Conservation (phyloP, 306 rosid genomes). For the Luffa aegyptiaca region DNA sequence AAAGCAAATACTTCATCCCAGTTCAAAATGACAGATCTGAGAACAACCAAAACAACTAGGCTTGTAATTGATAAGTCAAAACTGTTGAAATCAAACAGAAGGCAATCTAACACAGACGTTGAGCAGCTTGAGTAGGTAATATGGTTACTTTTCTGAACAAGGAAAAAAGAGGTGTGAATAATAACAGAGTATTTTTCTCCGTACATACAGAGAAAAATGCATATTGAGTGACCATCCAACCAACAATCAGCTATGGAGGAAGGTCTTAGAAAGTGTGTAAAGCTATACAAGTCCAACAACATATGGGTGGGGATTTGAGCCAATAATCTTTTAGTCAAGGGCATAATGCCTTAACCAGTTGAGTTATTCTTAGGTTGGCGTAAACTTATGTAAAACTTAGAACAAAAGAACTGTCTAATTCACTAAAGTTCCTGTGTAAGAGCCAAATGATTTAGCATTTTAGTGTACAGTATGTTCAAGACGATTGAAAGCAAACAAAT, state of each 20-base stretch:
- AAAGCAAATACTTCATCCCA: not conserved
- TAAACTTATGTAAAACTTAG: not conserved
- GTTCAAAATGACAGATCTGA: not conserved
- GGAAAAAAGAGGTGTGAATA: not conserved
- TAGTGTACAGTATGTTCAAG: not conserved
- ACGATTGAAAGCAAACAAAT: not conserved
- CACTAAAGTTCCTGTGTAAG: not conserved
- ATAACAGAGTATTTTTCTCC: not conserved
- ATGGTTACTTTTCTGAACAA: not conserved
- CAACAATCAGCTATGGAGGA: not conserved
- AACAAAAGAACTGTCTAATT: not conserved
- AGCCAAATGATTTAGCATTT: not conserved
- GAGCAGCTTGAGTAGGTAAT: not conserved
- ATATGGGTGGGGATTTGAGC: not conserved
- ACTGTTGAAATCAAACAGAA: not conserved
- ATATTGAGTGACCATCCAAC: not conserved
- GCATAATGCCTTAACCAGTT: too few species aligned
- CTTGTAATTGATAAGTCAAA: not conserved
- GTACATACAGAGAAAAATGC: not conserved
- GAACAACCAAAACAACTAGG: not conserved
- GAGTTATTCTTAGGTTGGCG: not conserved
- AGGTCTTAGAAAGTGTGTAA: not conserved
- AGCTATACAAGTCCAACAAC: not conserved
- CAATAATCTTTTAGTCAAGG: not conserved
- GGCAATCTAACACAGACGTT: not conserved